Conservation (phyloP, 352 stramenopile genomes). For the Thalassiosira sp. region DNA sequence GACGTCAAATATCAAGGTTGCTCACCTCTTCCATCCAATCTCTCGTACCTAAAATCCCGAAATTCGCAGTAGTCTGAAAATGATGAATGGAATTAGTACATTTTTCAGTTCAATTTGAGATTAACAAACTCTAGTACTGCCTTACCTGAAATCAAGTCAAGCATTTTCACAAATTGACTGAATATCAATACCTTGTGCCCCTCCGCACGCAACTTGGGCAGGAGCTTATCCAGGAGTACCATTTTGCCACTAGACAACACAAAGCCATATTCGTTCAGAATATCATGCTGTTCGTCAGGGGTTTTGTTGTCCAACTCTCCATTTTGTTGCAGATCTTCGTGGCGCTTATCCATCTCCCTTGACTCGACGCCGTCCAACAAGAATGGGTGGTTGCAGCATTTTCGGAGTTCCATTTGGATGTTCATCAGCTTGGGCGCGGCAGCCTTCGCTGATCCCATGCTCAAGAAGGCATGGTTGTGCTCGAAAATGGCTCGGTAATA, state of each 20-base stretch:
- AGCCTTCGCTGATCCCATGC: conserved; percentile 80
- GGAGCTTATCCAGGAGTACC: conserved; percentile 98
- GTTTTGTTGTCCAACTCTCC: conserved; percentile 77
- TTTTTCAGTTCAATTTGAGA: no score
- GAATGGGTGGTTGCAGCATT: conserved; percentile 99
- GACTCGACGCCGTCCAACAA: conserved; percentile 97
- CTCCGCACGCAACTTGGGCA: conserved; percentile 95
- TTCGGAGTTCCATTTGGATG: conserved; percentile 99
- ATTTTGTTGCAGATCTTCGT: conserved; percentile 69
- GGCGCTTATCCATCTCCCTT: conserved; percentile 90
- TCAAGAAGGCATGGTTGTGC: conserved; percentile 91
- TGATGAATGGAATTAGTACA: no score
- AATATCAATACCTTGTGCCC: conserved; percentile 99
- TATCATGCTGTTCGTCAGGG: conserved; percentile 78
- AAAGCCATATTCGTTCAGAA: conserved; percentile 81
- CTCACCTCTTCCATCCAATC: conserved; percentile 86
- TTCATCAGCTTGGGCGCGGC: conserved; percentile 94
- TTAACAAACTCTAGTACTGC: neutral
- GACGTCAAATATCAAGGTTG: no score
- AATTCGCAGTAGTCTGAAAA: conserved; percentile 88
- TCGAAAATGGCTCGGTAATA: conserved; percentile 99
- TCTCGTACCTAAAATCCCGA: conserved; percentile 89
- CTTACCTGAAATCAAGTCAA: conserved; percentile 90
- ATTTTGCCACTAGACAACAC: conserved; percentile 91
- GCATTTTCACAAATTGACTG: conserved; percentile 98